Evolutionary conservation across 2,329 filamentous ascomycete genomes (phyloP).

Genomic region (Colletotrichum shisoi): DNA sequence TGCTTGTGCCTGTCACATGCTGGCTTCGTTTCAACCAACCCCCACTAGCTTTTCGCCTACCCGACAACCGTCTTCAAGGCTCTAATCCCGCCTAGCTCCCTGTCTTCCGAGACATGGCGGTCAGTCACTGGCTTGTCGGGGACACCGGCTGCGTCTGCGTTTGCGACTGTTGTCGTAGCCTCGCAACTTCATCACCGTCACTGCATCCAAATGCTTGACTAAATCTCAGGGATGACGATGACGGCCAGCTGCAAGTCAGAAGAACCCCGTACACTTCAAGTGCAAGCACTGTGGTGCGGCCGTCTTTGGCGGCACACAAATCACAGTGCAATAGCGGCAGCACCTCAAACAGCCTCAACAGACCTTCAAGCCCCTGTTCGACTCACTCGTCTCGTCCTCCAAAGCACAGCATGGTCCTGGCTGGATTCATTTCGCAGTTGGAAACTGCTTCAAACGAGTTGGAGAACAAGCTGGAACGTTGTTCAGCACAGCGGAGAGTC

Average conservation of each 20-base stretch:
- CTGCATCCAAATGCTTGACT: slow-evolving; percentile 12
- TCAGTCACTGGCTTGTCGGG: slow-evolving; percentile 21
- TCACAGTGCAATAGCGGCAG: slow-evolving; percentile 4
- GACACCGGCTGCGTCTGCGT: slow-evolving; percentile 29
- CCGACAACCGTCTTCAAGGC: slow-evolving; percentile 14
- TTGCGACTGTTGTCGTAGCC: slow-evolving; percentile 11
- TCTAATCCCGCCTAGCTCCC: slow-evolving; percentile 19
- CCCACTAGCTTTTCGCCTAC: slow-evolving; percentile 5
- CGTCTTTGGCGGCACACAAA: neutral
- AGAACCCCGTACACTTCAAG: neutral
- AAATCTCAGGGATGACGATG: slow-evolving; percentile 10
- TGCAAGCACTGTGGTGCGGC: slow-evolving; percentile 16
- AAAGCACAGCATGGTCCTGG: slow-evolving; percentile 27
- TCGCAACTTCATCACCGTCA: neutral
- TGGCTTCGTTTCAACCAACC: slow-evolving; percentile 6
- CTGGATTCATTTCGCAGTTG: neutral
- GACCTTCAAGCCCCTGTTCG: slow-evolving; percentile 8
- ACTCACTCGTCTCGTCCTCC: slow-evolving; percentile 4
- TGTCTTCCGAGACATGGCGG: slow-evolving; percentile 36
- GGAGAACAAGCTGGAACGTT: neutral
- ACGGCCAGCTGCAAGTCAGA: neutral
- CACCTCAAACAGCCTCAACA: slow-evolving; percentile 2
- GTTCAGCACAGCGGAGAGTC: neutral
- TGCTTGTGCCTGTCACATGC: slow-evolving; percentile 26
- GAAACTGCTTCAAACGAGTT: neutral